Evolutionary conservation across 2,329 filamentous ascomycete genomes (phyloP).

Genomic region (Xylariaceae sp.): DNA sequence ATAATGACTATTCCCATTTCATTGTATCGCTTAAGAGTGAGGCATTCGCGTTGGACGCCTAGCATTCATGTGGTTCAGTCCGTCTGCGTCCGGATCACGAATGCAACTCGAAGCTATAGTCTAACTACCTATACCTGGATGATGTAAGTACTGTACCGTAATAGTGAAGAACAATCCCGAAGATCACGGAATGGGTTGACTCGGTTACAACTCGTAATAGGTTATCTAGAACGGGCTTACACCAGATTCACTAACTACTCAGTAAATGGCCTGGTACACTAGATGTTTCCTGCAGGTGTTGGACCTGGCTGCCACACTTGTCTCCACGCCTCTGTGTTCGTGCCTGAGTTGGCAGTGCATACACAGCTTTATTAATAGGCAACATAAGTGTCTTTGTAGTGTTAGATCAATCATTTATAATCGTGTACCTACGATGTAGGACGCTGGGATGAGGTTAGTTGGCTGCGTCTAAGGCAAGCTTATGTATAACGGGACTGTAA

Average conservation of each 20-base stretch:
- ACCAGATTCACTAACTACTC: too few species aligned
- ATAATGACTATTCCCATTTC: neutral
- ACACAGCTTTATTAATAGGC: neutral
- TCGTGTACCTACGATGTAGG: neutral
- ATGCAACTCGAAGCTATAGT: neutral
- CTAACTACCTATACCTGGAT: too few species aligned
- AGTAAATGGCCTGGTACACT: neutral
- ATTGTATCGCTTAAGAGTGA: constrained; percentile 3
- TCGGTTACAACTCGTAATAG: too few species aligned
- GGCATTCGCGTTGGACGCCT: constrained; percentile 3
- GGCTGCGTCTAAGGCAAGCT: neutral
- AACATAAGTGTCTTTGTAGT: neutral
- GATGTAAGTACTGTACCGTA: too few species aligned
- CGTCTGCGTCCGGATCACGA: neutral
- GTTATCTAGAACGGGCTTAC: too few species aligned
- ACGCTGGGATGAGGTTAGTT: neutral
- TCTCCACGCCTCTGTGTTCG: neutral
- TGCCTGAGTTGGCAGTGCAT: constrained; percentile 2
- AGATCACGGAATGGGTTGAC: too few species aligned
- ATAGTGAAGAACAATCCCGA: too few species aligned
- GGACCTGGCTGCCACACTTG: constrained; percentile 12
- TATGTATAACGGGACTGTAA: neutral
- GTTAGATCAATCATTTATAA: neutral
- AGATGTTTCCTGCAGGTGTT: constrained; percentile 17
- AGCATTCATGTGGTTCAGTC: neutral